These are phyloP conservation scores for Cladosporium sp. DNA, from an alignment of 2,329 filamentous ascomycete species.

Conservation along the genomic window DNA sequence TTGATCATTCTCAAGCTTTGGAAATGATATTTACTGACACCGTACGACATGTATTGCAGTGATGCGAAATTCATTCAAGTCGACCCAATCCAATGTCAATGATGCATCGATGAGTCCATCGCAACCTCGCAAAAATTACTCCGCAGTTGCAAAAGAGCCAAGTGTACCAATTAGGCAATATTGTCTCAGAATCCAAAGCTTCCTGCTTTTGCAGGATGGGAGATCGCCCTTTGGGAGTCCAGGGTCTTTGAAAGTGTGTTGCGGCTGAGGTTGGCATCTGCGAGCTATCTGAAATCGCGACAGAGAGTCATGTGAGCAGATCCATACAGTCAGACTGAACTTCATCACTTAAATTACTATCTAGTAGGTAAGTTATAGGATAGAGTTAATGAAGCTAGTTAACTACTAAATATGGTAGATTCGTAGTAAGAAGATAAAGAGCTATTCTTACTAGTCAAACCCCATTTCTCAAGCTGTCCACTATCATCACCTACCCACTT, in stretches of 20 bases:
- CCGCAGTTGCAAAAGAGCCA: neutral
- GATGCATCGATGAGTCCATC: neutral
- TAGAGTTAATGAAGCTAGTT: no score
- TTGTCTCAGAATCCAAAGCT: neutral
- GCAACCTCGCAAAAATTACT: neutral
- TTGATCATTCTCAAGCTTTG: neutral
- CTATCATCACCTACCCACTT: no score
- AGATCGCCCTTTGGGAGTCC: neutral
- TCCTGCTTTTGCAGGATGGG: neutral
- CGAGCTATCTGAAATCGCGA: neutral
- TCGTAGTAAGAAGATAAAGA: no score
- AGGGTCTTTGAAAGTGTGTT: neutral
- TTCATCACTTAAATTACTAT: no score
- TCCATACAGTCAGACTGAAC: neutral
- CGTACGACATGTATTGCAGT: neutral
- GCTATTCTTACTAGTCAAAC: no score
- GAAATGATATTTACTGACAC: neutral
- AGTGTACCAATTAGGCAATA: neutral
- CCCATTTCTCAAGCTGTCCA: no score
- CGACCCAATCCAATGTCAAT: neutral
- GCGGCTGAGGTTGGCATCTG: neutral
- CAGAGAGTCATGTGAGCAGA: neutral
- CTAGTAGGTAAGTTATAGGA: no score
- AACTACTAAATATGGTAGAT: no score
- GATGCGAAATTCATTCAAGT: neutral